Percentiles rank a stretch among this genome's conserved stretches.
Evolutionary conservation across 805 yeast species (phyloP).

Genomic region (Metschnikowia drakensbergensis): DNA sequence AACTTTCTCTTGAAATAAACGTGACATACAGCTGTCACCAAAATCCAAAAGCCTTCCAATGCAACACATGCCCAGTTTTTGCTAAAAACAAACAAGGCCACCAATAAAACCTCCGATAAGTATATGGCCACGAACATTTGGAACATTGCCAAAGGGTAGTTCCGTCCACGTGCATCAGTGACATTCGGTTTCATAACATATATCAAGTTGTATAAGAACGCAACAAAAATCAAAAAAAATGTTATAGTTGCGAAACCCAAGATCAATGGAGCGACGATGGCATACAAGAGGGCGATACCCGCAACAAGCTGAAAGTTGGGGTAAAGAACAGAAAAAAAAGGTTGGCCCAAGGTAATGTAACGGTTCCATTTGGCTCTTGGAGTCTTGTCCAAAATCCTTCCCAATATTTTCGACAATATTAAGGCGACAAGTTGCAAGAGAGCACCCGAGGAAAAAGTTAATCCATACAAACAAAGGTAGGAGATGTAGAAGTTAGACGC

Average conservation of each 20-base stretch:
- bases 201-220: slow-evolving; percentile 57
- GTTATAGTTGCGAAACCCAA: slow-evolving; percentile 64
- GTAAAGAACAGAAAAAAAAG: slow-evolving; percentile 79
- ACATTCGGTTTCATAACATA: slow-evolving; percentile 57
- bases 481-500: slow-evolving; percentile 88
- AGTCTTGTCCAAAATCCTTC: slow-evolving; percentile 71
- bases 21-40: slow-evolving; percentile 57
- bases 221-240: slow-evolving; percentile 53
- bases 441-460: slow-evolving; percentile 71
- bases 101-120: slow-evolving; percentile 63
- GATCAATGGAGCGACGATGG: slow-evolving; percentile 74
- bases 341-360: slow-evolving; percentile 56
- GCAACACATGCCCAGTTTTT: slow-evolving; percentile 79
- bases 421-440: slow-evolving; percentile 73
- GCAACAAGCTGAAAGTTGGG: slow-evolving; percentile 75
- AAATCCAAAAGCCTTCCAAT: slow-evolving; percentile 58
- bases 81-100: slow-evolving; percentile 70
- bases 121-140: slow-evolving; percentile 71
- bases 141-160: slow-evolving; percentile 68
- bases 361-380: slow-evolving; percentile 93
- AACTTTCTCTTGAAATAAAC: slow-evolving; percentile 55
- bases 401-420: slow-evolving; percentile 66
- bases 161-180: slow-evolving; percentile 67
- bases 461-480: slow-evolving; percentile 77
- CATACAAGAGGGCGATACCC: slow-evolving; percentile 68